Conservation (phyloP, 768 basidiomycete genomes). For the Lactifluus pinguis region DNA sequence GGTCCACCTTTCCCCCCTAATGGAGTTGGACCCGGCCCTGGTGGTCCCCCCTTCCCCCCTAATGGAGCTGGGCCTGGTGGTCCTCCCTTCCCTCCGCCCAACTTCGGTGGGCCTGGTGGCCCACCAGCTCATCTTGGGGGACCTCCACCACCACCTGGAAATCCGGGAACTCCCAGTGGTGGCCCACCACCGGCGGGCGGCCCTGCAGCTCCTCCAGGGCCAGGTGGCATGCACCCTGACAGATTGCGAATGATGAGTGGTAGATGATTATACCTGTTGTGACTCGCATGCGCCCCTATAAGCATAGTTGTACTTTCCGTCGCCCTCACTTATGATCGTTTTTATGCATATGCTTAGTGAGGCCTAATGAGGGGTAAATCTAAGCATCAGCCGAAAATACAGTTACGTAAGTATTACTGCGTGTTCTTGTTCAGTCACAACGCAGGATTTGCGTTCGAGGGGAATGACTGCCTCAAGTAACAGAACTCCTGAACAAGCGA, state of each 20-base stretch:
- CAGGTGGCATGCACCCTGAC: slow-evolving; percentile 79
- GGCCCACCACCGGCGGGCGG: slow-evolving; percentile 5
- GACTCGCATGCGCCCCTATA: background rate
- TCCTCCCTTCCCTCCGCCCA: slow-evolving; percentile 30
- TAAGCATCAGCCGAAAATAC: background rate
- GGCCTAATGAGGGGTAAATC: no score
- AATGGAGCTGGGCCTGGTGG: slow-evolving; percentile 22
- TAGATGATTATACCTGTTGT: background rate
- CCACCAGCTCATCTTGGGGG: slow-evolving; percentile 23
- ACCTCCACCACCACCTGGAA: slow-evolving; percentile 20
- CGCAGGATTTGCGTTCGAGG: background rate
- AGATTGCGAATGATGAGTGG: slow-evolving; percentile 67
- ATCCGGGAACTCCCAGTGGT: background rate
- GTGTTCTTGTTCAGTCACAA: background rate
- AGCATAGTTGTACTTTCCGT: background rate
- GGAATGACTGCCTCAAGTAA: background rate
- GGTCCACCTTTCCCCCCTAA: slow-evolving; percentile 5
- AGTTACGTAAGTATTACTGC: slow-evolving; percentile 5
- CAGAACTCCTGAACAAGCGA: slow-evolving; percentile 3
- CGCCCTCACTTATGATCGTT: background rate
- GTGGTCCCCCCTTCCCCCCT: slow-evolving; percentile 35
- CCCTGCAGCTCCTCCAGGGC: slow-evolving; percentile 27
- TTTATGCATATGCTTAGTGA: background rate
- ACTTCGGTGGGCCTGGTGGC: slow-evolving; percentile 3
- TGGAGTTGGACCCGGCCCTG: slow-evolving; percentile 20